A percentile compares a stretch with the other conserved stretches of the same genome.
Conservation (phyloP, 805 yeast species). For the Yarrowia osloensis region DNA sequence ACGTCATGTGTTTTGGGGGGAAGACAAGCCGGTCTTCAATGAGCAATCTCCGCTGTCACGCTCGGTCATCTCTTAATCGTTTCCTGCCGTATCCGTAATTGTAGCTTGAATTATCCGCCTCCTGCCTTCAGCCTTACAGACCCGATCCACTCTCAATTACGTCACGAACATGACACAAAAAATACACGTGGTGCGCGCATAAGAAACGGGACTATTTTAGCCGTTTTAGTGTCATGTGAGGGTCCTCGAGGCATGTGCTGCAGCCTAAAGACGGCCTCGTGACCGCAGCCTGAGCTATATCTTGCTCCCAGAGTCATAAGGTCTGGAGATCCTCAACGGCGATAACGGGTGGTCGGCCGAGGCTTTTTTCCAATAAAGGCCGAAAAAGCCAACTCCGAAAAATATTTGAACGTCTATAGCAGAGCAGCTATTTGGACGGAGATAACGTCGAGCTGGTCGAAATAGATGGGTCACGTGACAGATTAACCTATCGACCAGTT, state of each 20-base stretch:
- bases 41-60: no score
- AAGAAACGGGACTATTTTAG: background rate
- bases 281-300: background rate
- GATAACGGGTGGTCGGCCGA: background rate
- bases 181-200: slow-evolving; percentile 5
- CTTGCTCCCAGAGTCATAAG: background rate
- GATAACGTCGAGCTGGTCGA: background rate
- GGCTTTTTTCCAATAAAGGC: background rate
- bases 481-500: no score
- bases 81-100: no score
- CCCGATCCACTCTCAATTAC: background rate
- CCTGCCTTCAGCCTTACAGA: background rate
- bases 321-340: background rate
- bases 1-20: background rate
- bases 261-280: background rate
- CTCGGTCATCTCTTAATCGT: no score
- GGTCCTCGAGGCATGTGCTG: background rate
- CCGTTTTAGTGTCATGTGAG: background rate
- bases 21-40: no score
- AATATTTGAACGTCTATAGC: background rate
- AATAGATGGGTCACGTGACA: no score
- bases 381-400: background rate
- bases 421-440: background rate
- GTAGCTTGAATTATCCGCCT: background rate
- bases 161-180: background rate